Base-by-base conservation (phyloP, 106 monocot genomes). In the Allium sativum region DNA sequence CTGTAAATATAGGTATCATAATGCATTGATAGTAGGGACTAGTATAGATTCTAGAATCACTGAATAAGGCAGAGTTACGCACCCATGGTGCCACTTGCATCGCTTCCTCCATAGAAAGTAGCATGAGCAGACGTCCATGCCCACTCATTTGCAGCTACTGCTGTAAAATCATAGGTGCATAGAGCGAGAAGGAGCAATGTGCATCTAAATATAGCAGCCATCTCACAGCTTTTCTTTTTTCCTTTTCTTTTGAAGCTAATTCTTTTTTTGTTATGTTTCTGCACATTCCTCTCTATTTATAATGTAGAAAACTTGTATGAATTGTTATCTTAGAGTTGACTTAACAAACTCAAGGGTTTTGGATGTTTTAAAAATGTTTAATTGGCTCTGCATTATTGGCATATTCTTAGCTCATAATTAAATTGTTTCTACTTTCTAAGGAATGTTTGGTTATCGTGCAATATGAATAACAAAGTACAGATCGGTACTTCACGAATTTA, bases 81-180 rank as follows among this genome's bases (percentile, higher is more conserved):
- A 78, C 82, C 82, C 82, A 82, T 77, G 7, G 77, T 82, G 44
- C 82, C 82, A 12, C 77, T 77, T 22, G 70, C 82, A 41, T 82
- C 77, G 9, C 69, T 67, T 7, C 74, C 77, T 14, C 82, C 82
- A 19, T 82, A 82, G 52, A 82, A 82, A 3, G 82, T 82, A 14
- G 82, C 82, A 18, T 71, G 21, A 15, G 83, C 78, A 18, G 74
- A 42, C 6, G 56, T 75, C 78, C 74, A 78, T 12, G 18, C 16
- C 4, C 31, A 60, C 15, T 31, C 31, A 3, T 42, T 42, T 13
- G 71, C 21, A 6, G 48, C 62, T 3, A 41, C 40, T 40, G 15
- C 40, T 12, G 51, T 45, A 52, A 65, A 12, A 9, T 40, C 18
- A 10, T 21, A 52, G 31, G 13, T 31, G 31, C 48, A 31, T 40